Evolutionary conservation across 2,329 filamentous ascomycete genomes (phyloP).

Genomic region (Aspergillus viridinutans): DNA sequence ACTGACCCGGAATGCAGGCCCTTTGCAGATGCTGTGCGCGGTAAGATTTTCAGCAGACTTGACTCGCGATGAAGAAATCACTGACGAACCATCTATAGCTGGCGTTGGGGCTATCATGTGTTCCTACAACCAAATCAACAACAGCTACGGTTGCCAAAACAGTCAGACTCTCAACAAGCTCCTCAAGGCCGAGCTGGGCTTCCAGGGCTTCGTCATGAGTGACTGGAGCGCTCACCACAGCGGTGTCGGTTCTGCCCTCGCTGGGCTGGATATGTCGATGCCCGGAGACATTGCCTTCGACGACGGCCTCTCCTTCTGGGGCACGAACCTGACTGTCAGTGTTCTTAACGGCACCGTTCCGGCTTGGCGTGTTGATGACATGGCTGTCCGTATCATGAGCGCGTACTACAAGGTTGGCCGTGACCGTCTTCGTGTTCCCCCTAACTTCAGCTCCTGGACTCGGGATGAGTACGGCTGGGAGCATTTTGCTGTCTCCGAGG

Average conservation of each 20-base stretch:
- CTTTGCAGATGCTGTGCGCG: constrained; percentile 62
- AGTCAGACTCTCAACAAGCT: constrained; percentile 57
- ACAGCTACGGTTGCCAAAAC: constrained; percentile 65
- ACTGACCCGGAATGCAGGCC: constrained; percentile 42
- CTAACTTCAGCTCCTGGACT: constrained; percentile 90
- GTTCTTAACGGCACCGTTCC: constrained; percentile 87
- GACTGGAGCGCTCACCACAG: constrained; percentile 78
- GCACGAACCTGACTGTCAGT: constrained; percentile 79
- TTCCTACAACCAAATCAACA: constrained; percentile 68
- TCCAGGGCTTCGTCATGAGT: constrained; percentile 64
- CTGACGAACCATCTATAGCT: constrained; percentile 29
- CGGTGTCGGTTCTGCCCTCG: constrained; percentile 61
- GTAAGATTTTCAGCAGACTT: not conserved
- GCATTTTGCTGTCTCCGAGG: constrained; percentile 60
- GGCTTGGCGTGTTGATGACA: constrained; percentile 83
- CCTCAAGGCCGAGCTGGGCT: constrained; percentile 70
- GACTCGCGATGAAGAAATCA: not conserved
- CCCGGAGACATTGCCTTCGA: constrained; percentile 77
- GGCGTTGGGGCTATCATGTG: constrained; percentile 68
- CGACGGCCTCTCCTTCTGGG: constrained; percentile 71
- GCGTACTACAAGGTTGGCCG: constrained; percentile 62
- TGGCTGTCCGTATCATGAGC: constrained; percentile 75
- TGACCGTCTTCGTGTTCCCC: constrained; percentile 48
- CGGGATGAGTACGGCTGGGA: constrained; percentile 67
- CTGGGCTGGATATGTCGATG: constrained; percentile 79